Evolutionary conservation across 1,284 basidiomycete species (phyloP), one percentile per base, ranked within the genome.

Genomic region (Naganishia sp.): DNA sequence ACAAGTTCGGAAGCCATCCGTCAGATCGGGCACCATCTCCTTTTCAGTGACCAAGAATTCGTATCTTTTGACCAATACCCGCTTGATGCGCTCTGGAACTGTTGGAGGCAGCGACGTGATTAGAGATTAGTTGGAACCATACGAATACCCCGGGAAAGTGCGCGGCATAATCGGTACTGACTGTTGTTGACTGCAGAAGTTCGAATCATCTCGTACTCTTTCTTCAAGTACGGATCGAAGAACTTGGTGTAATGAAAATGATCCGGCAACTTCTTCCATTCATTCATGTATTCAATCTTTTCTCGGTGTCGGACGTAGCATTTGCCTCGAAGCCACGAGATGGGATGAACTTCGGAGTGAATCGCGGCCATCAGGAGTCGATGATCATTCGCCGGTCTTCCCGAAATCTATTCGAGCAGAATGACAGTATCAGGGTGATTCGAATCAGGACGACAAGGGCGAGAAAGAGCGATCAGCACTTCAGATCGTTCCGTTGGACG

Each of bases 161-260:
- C 15, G 5, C 18, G 23, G 28, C 55, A 6, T 3, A 15, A 43
- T 31, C 15, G 4, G n/a, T 21, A 86, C 92, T 74, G 77, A 96
- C 93, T 83, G 79, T 99, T 99, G 72, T 88, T 86, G 66, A 96
- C 87, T 74, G 89, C 90, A 55, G 86, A 86, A 31, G 92, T 87
- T 64, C 90, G 88, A 67, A 99, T 88, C 71, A 98, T 90, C 79
- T 99, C 96, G 80, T 95, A 97, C 81, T 96, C 95, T 78, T 93
- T 91, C 82, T 96, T 94, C 79, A 97, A 92, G 81, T 97, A 98
- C 53, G 94, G 92, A 81, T 99, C 95, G 78, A 94, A 97, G 66
- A 95, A 84, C 72, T 90, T 88, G 72, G 88, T 87, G 82, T 93
- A 97, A 83, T 94, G 96, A 82, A 97, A 97, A 73, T 92, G 87